Evolutionary conservation across 768 basidiomycete genomes (phyloP).

Genomic region (Albatrellus ellisii): DNA sequence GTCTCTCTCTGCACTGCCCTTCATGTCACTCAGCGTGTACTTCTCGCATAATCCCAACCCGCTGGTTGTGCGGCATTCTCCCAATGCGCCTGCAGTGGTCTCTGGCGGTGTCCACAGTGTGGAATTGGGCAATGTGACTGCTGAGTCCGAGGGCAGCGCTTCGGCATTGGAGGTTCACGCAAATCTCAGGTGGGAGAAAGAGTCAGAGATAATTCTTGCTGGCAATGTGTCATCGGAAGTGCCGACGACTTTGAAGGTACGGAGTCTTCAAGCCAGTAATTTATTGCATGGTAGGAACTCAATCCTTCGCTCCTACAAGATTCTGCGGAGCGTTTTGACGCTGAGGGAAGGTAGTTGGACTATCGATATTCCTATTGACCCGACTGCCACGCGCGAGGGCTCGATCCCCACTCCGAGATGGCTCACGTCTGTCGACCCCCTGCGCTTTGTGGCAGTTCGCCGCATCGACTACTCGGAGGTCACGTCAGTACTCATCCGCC

Average conservation of each 20-base stretch:
- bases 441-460: conserved; percentile 37
- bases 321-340: conserved; percentile 35
- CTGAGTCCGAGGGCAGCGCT: conserved; percentile 11
- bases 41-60: conserved; percentile 40
- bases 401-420: conserved; percentile 27
- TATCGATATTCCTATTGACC: conserved; percentile 45
- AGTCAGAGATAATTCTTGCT: conserved; percentile 39
- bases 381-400: conserved; percentile 25
- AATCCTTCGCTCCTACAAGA: conserved; percentile 12
- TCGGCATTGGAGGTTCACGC: conserved; percentile 19
- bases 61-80: conserved; percentile 35
- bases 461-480: conserved; percentile 33
- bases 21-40: conserved; percentile 44
- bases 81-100: conserved; percentile 4
- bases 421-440: conserved; percentile 43
- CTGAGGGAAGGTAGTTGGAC: conserved; percentile 54
- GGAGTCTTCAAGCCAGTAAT: conserved; percentile 12
- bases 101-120: conserved; percentile 26
- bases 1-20: conserved; percentile 42
- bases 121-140: conserved; percentile 29
- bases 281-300: neutral
- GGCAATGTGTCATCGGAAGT: conserved; percentile 42
- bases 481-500: conserved; percentile 25
- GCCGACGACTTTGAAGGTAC: conserved; percentile 42
- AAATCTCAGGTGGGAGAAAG: conserved; percentile 45